These are phyloP conservation scores for Pyrus bretschneideri DNA, from an alignment of 306 rosid species.

Conservation along the genomic window DNA sequence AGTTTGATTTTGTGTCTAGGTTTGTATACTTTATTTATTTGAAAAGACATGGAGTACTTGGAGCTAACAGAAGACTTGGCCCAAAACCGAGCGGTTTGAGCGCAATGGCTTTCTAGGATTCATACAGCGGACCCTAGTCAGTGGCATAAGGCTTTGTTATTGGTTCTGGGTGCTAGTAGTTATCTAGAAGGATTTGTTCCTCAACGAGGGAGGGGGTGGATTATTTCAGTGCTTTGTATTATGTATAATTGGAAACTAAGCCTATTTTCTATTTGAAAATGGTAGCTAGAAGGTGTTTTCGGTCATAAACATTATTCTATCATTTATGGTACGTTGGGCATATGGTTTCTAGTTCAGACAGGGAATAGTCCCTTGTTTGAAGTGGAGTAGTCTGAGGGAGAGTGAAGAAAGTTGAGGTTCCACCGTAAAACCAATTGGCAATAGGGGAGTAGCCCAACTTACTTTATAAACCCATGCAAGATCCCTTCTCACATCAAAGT, in stretches of 20 bases:
- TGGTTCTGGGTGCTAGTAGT: neutral
- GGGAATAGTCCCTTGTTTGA: neutral
- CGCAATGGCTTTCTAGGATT: too few species aligned
- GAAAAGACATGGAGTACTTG: too few species aligned
- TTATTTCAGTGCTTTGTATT: neutral
- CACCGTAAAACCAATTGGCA: too few species aligned
- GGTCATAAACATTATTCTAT: neutral
- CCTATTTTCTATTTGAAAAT: neutral
- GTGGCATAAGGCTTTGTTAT: too few species aligned
- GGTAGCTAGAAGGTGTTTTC: neutral
- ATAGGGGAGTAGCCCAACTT: too few species aligned
- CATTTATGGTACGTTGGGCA: neutral
- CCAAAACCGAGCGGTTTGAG: too few species aligned
- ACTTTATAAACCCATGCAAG: too few species aligned
- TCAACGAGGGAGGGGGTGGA: neutral
- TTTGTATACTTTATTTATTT: neutral
- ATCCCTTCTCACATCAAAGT: too few species aligned
- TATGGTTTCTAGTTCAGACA: neutral
- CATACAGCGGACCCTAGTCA: too few species aligned
- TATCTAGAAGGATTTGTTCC: neutral
- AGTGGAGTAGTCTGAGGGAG: neutral
- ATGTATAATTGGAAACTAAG: neutral
- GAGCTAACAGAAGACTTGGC: too few species aligned
- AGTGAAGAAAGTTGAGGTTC: too few species aligned
- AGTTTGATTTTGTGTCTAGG: neutral